Evolutionary conservation across 2,329 filamentous ascomycete species (phyloP).

Genomic region (Alternaria atra): DNA sequence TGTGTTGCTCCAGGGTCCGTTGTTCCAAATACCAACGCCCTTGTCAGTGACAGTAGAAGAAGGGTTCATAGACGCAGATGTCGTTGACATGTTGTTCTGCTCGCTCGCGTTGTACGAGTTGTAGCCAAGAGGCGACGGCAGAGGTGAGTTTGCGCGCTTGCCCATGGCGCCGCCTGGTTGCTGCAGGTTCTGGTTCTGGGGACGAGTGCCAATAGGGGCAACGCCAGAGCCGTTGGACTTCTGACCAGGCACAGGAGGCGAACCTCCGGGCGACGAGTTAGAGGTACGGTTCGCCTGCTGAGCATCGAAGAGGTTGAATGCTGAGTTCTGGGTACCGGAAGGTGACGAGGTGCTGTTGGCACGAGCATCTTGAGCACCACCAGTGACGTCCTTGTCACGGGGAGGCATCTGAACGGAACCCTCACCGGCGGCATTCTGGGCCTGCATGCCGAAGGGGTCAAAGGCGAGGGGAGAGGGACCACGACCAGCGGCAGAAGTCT

Average conservation of each 20-base stretch:
- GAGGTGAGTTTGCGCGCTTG: slow-evolving; percentile 87
- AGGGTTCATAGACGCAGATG: slow-evolving; percentile 68
- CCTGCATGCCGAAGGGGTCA: slow-evolving; percentile 71
- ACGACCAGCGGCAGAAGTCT: slow-evolving; percentile 68
- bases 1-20: slow-evolving; percentile 84
- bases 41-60: slow-evolving; percentile 57
- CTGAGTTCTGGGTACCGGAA: slow-evolving; percentile 68
- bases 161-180: slow-evolving; percentile 68
- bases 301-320: slow-evolving; percentile 59
- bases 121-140: slow-evolving; percentile 83
- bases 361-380: slow-evolving; percentile 68
- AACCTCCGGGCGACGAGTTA: slow-evolving; percentile 84
- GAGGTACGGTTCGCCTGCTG: slow-evolving; percentile 81
- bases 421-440: slow-evolving; percentile 60
- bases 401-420: slow-evolving; percentile 62
- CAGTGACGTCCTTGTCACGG: slow-evolving; percentile 56
- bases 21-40: slow-evolving; percentile 70
- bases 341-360: slow-evolving; percentile 88
- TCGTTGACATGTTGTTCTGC: slow-evolving; percentile 55
- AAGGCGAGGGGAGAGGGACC: slow-evolving; percentile 83
- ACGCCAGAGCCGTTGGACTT: slow-evolving; percentile 72
- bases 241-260: slow-evolving; percentile 74
- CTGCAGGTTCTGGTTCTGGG: slow-evolving; percentile 65
- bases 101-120: slow-evolving; percentile 69
- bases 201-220: slow-evolving; percentile 92